Evolutionary conservation across 2,329 filamentous ascomycete species (phyloP), one percentile per base, ranked within the genome.

Genomic region (Grosmannia clavigera): DNA sequence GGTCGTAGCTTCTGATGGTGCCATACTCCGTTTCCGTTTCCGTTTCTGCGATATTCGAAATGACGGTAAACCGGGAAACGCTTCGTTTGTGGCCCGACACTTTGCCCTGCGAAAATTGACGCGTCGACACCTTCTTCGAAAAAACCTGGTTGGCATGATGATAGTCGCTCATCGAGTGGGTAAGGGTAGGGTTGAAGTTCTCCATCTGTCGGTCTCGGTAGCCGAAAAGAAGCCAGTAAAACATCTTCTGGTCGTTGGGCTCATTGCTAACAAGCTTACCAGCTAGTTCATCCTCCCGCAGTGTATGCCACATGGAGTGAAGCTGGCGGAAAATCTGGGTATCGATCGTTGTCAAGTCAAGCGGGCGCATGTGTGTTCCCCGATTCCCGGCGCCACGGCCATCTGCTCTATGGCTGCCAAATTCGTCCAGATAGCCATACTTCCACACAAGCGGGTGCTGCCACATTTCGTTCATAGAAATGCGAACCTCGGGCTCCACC

Each of bases 191-290:
- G 61, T 87, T 87, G 68, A 94, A 97, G 68, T 96, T 89, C 70
- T 97, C 92, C 1, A 95, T 73, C 66, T 94, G 86, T 63, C 90
- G 85, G 64, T 95, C 85, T 53, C 89, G 83, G 70, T 96, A 95
- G 70, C 86, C 87, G 64, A 87, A 74, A 9, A 99, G 80, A 25
- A 95, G 81, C 72, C 85, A 87, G 72, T 97, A 99, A 72, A 97
- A 96, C 65, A 92, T 81, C 69, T 96, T 95, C 69, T 96, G 91
- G 60, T 96, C 90, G 64, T 95, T 97, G 5, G 82, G 78, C 83
- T 84, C 81, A 38, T 82, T 73, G 64, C 76, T 82, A 14, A 80
- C 73, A n/a, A 97, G 77, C 67, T 84, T 86, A 60, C 83, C 76
- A 29, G 87, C 79, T 27, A 97, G 74, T 22, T 85, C 80, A 33